Base-by-base conservation (phyloP, 371 early-diverging fungal species). In the Sporodiniella umbellata region DNA sequence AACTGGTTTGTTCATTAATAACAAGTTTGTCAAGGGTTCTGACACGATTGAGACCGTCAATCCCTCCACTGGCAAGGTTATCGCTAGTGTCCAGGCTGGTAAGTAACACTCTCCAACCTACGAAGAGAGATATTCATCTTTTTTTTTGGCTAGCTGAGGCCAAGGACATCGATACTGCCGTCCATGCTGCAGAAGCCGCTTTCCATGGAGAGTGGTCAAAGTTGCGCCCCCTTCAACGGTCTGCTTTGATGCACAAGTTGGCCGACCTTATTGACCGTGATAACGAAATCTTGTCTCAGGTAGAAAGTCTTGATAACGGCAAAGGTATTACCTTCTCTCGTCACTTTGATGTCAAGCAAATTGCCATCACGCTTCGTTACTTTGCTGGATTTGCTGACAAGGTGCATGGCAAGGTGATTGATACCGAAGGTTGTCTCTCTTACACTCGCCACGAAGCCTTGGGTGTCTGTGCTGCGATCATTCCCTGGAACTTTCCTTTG, bases 401-500 rank as follows among this genome's bases (percentile, higher is more conserved):
- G 67, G 54, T 88, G 4, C 77, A 85, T 45, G 76, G 76, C 51
- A 74, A 81, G 56, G 67, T 72, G 10, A 66, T 64, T 45, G 68
- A 75, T 7, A 70, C 72, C 8, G 62, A 66, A 24, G 76, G 76
- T 42, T 65, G 60, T 19, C 60, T 76, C 10, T 78, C 79, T 17
- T 92, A 84, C 54, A 89, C 92, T 0, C 70, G 83, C 37, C 81
- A 83, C 28, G 90, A 91, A 62, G 92, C 94, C 0, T 65, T 87
- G 44, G 93, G 93, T 61, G 88, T 92, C 8, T 76, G 82, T 58
- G 93, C 81, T 14, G 78, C 86, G 28, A 90, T 94, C 48, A 86
- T 87, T 33, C 81, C 87, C 21, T 92, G 89, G 78, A 94, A 94
- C 69, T 94, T 88, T 60, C 95, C 95, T 3, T 64, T 93, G 17